Percentiles rank a stretch among this genome's conserved stretches.
Conservation (phyloP, 2,329 filamentous ascomycete species). For the Fusarium chuoi region DNA sequence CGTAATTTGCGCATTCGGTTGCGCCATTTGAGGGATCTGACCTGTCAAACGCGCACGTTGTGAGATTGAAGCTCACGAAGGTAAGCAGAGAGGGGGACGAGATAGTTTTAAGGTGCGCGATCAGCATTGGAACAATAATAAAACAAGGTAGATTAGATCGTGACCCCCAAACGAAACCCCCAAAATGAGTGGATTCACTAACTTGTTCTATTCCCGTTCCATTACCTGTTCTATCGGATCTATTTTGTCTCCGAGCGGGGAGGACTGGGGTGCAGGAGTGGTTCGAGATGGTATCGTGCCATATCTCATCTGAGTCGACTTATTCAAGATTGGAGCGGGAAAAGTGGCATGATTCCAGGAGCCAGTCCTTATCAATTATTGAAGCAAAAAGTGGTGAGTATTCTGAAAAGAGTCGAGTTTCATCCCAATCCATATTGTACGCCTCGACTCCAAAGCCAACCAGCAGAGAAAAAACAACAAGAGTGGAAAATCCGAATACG, state of each 20-base stretch:
- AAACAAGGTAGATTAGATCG: not conserved
- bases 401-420: slow-evolving; percentile 37
- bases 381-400: slow-evolving; percentile 12
- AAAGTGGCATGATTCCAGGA: slow-evolving; percentile 12
- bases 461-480: not conserved
- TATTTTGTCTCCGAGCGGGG: slow-evolving; percentile 5
- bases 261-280: not conserved
- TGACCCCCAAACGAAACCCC: slow-evolving; percentile 8
- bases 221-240: slow-evolving; percentile 18
- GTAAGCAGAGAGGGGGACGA: not conserved
- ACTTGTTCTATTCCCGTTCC: slow-evolving; percentile 12
- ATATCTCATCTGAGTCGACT: slow-evolving; percentile 5
- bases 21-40: slow-evolving; percentile 20
- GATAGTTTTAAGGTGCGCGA: not conserved
- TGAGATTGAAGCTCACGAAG: not conserved
- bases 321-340: not conserved
- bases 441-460: slow-evolving; percentile 25
- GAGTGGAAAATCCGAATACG: not conserved
- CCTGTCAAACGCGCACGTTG: slow-evolving; percentile 9
- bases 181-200: slow-evolving; percentile 22
- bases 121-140: not conserved
- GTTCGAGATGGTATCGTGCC: slow-evolving; percentile 22
- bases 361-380: not conserved
- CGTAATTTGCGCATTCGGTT: slow-evolving; percentile 33
- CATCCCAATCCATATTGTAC: slow-evolving; percentile 1